Percentiles rank a stretch among this genome's conserved stretches.
phyloP scores from a whole-genome alignment of 495 filamentous ascomycete species.

The Trichoderma reesei region DNA sequence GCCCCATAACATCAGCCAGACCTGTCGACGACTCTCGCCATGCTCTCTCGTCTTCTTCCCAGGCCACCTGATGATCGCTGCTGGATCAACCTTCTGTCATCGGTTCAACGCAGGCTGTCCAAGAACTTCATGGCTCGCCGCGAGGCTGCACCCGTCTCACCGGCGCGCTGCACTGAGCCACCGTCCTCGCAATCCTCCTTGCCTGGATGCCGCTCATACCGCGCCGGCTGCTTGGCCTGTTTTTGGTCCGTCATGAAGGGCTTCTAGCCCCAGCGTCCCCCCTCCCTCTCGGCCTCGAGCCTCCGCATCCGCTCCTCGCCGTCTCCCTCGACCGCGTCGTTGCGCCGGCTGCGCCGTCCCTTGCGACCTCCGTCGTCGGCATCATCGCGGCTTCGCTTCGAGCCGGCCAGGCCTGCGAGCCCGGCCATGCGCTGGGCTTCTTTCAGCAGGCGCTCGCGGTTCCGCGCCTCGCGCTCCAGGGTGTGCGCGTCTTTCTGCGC shows the following conservation, averaged over 20 bases:
- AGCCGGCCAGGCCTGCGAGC: conserved; percentile 23
- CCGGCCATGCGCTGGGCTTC: conserved; percentile 65
- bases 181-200: background rate
- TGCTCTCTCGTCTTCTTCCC: too few relatives aligned
- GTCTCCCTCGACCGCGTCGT: conserved; percentile 33
- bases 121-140: too few relatives aligned
- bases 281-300: conserved; percentile 39
- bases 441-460: conserved; percentile 65
- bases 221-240: too few relatives aligned
- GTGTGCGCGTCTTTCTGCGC: conserved; percentile 54
- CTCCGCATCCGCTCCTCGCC: conserved; percentile 43
- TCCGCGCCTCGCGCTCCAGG: conserved; percentile 63
- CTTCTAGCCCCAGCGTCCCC: conserved; percentile 30
- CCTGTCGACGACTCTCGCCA: too few relatives aligned
- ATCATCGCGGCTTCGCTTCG: conserved; percentile 35
- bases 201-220: background rate
- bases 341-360: conserved; percentile 29
- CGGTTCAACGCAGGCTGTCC: too few relatives aligned
- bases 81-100: too few relatives aligned
- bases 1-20: too few relatives aligned
- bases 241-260: background rate
- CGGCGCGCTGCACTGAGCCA: too few relatives aligned
- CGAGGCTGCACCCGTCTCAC: too few relatives aligned
- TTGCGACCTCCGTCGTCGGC: conserved; percentile 34
- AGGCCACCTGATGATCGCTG: too few relatives aligned